Base-by-base conservation (phyloP, 2,329 filamentous ascomycete genomes). In the Diaporthe aspalathi region DNA sequence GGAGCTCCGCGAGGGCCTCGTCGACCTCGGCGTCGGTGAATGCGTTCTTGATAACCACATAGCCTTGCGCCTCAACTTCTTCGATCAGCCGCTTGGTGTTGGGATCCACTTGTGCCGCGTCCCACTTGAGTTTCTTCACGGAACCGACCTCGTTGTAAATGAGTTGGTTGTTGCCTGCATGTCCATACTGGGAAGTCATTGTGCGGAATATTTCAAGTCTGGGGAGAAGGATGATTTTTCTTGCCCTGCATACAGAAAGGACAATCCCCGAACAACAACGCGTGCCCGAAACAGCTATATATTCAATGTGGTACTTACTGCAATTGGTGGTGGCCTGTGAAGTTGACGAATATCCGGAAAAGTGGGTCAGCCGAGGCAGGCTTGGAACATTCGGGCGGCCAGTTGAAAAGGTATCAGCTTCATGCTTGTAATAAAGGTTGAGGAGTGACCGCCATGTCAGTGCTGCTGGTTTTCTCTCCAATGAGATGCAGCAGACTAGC, bases 1-100 rank as follows among this genome's bases (percentile, higher is more conserved):
- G 74, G 32, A 82, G 78, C 65, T 82, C 79, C 11, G 75, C 70
- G 11, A 76, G 73, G 8, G 78, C 76, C 29, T 74, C 76, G 53
- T 79, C 77, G 20, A 78, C 80, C 50, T 81, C 71, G 8, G 75
- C 35, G 17, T 68, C 22, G 17, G 66, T 68, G 16, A 57, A 57
- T 12, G 50, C 66, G 17, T 68, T 29, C 20, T 62, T 45, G 7
- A 60, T 60, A 5, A 60, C 6, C 38, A 60, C 56, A 14, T n/a
- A 60, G 0, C 56, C 56, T 29, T 60, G 56, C 22, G 56, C 38
- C 16, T 43, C 38, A 20, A 60, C 56, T 17, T 57, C 20, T 3
- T 60, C 56, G 16, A 60, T 60, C 35, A 60, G 24, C 56, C n/a
- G 27, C 20, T 60, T 14, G 7, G 56, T 60, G 22, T 60, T 14